phyloP scores from a whole-genome alignment of 371 early-diverging fungal genomes.

The Mortierella sp. region DNA sequence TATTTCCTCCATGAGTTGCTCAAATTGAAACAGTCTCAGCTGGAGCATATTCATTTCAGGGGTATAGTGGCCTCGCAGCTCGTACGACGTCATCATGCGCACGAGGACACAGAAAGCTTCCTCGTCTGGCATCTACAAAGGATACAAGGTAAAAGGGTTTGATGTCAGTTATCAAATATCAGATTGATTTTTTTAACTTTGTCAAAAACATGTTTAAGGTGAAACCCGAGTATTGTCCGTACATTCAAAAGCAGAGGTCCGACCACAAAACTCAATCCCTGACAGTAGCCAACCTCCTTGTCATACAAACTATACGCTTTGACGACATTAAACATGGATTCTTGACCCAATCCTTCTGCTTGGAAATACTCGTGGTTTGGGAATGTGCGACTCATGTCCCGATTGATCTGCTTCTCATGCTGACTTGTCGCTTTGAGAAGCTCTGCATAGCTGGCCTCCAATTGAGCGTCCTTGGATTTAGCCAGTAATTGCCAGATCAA shows the following conservation, averaged over 20 bases:
- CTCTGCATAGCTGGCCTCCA: slow-evolving; percentile 78
- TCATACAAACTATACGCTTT: slow-evolving; percentile 96
- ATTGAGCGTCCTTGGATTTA: slow-evolving; percentile 73
- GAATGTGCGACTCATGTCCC: slow-evolving; percentile 93
- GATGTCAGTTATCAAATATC: background rate
- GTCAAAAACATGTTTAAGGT: background rate
- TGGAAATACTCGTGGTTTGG: slow-evolving; percentile 87
- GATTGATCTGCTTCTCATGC: slow-evolving; percentile 91
- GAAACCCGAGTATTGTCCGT: slow-evolving; percentile 37
- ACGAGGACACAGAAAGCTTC: slow-evolving; percentile 94
- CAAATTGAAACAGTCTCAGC: slow-evolving; percentile 89
- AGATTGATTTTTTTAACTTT: background rate
- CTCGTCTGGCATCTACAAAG: slow-evolving; percentile 93
- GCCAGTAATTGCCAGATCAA: slow-evolving; percentile 92
- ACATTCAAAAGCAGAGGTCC: slow-evolving; percentile 92
- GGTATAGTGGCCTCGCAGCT: slow-evolving; percentile 88
- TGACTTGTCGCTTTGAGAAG: slow-evolving; percentile 75
- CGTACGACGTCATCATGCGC: slow-evolving; percentile 86
- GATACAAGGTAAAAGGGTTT: background rate
- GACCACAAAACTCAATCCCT: slow-evolving; percentile 90
- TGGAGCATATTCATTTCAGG: slow-evolving; percentile 88
- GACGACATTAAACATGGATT: slow-evolving; percentile 88
- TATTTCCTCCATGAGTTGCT: slow-evolving; percentile 83
- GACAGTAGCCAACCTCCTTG: slow-evolving; percentile 94
- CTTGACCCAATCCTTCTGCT: slow-evolving; percentile 86